Base-by-base conservation (phyloP, 2,329 filamentous ascomycete genomes). In the Hypoxylon sp. region DNA sequence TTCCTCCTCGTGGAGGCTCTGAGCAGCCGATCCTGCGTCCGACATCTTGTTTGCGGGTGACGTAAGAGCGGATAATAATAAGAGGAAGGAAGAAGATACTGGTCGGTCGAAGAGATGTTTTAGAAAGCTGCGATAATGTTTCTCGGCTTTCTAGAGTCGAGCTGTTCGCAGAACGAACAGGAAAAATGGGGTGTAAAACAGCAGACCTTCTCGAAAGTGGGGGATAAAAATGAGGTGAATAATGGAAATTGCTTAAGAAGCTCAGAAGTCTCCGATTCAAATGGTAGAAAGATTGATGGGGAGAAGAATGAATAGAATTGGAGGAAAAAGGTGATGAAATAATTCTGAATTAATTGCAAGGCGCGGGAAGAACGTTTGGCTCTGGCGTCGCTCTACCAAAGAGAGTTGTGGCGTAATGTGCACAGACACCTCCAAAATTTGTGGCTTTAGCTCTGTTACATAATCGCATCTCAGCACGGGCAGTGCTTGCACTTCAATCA, bases 11-110 rank as follows among this genome's bases (percentile, higher is more conserved):
- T 66, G 64, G 8, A 63, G 45, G 16, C 48, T 63, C 32, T 63
- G 60, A 40, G 67, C 68, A 8, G 71, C 65, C 4, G 78, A 79
- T 43, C 73, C 75, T 55, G 62, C 65, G 63, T 81, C 79, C 11
- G 80, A 82, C 72, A 74, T 75, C 42, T 51, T 34, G 50, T n/a
- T 13, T 44, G 7, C 3, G 21, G 2, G 15, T 26, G 31, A 5
- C 11, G 19, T 13, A 12, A 9, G 23, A 4, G 9, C 25, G 12
- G 21, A 7, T 7, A 19, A 19, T 17, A 6, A 26, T n/a, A n/a
- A 12, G 19, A n/a, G 21, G 21, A 9, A 7, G 9, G 6, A 41
- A 29, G 31, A 34, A 2, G 25, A 16, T 30, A n/a, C 37, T 20
- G 15, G 29, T 19, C 3, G 11, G 17, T 17, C 16, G 44, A 44